Base-by-base conservation (phyloP, 768 basidiomycete species). In the Podaxis sp. region DNA sequence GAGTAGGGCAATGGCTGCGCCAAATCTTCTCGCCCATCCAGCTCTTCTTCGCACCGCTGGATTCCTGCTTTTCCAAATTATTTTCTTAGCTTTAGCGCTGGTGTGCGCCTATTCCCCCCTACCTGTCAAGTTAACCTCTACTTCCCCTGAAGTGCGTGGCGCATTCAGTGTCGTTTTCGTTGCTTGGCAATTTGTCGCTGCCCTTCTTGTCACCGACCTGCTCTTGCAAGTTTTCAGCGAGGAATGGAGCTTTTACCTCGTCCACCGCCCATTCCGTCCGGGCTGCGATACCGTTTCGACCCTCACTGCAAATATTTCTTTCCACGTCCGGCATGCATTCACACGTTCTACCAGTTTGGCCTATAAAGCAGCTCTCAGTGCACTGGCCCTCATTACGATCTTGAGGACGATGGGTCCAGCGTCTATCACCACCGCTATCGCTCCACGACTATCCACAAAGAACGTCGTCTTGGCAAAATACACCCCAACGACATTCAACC, bases 181-280 rank as follows among this genome's bases (percentile, higher is more conserved):
- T 12, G 57, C 47, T 49, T 58, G 57, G 57, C 57, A 58, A 22
- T 58, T 58, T 29, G 9, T 58, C n/a, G 57, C 57, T 7, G 46
- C 57, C 19, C 57, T 58, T 46, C 46, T 50, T n/a, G 46, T 58
- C 57, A 22, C 29, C 22, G 57, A 58, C n/a, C 27, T 58, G 29
- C 57, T 58, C 41, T 37, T 58, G 57, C 57, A 47, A 11, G 17
- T 49, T 33, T 49, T 49, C 27, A 58, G 57, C 46, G 43, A 58
- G n/a, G 57, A 58, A 50, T 58, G 57, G 57, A 58, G 46, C 29
- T 47, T 58, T 22, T 58, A 58, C 19, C 57, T 58, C 5, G 29
- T 49, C 13, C 25, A 19, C 12, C 43, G 37, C 19, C 57, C 57
- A 11, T 58, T 58, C 11, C 29, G 17, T 6, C 29, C 57, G 17